These are phyloP conservation scores for Amphichorda felina DNA, from an alignment of 2,329 filamentous ascomycete genomes.

Conservation along the genomic window DNA sequence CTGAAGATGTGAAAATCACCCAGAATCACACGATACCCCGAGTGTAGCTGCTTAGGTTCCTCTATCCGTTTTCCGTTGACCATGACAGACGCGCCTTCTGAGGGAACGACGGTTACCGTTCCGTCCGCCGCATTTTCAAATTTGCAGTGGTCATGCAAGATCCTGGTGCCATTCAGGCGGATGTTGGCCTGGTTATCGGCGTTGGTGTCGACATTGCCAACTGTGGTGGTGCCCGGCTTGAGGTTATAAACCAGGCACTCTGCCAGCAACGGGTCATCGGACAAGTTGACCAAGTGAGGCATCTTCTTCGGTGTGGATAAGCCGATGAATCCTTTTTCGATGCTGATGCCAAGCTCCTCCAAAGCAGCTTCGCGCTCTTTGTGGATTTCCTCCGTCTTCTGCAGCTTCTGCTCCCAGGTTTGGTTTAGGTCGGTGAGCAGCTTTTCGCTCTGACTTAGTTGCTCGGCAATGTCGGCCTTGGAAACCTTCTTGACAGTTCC, in stretches of 20 bases:
- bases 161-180: conserved; percentile 84
- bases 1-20: conserved; percentile 98
- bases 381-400: conserved; percentile 93
- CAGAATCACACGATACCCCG: conserved; percentile 87
- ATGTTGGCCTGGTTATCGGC: conserved; percentile 71
- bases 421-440: conserved; percentile 92
- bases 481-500: conserved; percentile 89
- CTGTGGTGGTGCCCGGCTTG: conserved; percentile 87
- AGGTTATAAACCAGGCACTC: conserved; percentile 98
- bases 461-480: conserved; percentile 95
- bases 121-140: conserved; percentile 86
- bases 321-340: conserved; percentile 95
- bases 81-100: conserved; percentile 93
- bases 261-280: conserved; percentile 83
- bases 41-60: conserved; percentile 74
- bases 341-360: conserved; percentile 95
- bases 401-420: conserved; percentile 95
- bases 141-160: conserved; percentile 81
- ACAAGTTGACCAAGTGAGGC: conserved; percentile 96
- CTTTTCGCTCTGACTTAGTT: conserved; percentile 93
- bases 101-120: conserved; percentile 80
- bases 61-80: conserved; percentile 88
- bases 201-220: conserved; percentile 85
- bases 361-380: conserved; percentile 91
- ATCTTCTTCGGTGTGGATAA: conserved; percentile 97